phyloP scores from a whole-genome alignment of 257 asterid genomes.

The Galeopsis tetrahit region DNA sequence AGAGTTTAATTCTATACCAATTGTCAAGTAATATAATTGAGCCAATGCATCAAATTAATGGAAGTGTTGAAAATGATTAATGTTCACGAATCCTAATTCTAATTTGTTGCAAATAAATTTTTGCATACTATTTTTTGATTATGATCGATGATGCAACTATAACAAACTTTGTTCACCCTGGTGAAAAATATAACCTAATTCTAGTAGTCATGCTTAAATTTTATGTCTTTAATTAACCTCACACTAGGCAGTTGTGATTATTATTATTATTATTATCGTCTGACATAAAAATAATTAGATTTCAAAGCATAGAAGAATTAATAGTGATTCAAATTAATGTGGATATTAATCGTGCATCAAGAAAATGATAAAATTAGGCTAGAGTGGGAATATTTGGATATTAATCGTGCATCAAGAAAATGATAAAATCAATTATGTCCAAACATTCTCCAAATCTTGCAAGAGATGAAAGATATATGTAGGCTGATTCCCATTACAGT shows the following conservation, averaged over 20 bases:
- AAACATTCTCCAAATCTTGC: slow-evolving; percentile 24
- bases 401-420: neutral
- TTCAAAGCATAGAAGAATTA: neutral
- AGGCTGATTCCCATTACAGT: slow-evolving; percentile 13
- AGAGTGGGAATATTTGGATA: slow-evolving; percentile 7
- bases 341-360: neutral
- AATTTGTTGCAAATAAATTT: too few species aligned
- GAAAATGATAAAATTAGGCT: neutral
- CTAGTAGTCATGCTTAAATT: neutral
- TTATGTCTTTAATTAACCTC: neutral
- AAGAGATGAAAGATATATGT: slow-evolving; percentile 5
- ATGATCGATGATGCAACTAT: neutral
- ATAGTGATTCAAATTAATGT: neutral
- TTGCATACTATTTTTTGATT: neutral
- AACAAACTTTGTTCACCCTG: slow-evolving; percentile 33
- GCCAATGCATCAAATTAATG: too few species aligned
- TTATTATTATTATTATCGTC: neutral
- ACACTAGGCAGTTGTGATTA: neutral
- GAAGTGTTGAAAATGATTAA: too few species aligned
- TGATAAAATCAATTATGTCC: neutral
- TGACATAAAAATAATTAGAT: neutral
- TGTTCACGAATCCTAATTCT: too few species aligned
- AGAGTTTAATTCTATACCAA: too few species aligned
- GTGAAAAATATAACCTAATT: slow-evolving; percentile 42
- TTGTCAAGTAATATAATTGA: too few species aligned